phyloP scores from a whole-genome alignment of 495 filamentous ascomycete genomes.

The Daldinia vernicosa region DNA sequence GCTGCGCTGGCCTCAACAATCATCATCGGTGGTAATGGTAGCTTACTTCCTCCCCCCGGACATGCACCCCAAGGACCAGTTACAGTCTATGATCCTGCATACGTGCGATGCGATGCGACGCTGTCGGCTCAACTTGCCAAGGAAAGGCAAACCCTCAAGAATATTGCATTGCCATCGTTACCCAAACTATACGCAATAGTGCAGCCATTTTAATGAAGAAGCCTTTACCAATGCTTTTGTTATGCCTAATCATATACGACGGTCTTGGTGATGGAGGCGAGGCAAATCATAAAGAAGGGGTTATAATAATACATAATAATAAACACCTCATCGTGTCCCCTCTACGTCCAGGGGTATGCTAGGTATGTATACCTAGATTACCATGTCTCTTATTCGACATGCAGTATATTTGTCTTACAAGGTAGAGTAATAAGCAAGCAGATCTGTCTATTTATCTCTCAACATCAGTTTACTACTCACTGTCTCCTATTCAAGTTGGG shows the following conservation, averaged over 20 bases:
- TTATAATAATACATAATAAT: background rate
- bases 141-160: slow-evolving; percentile 34
- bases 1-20: background rate
- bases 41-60: slow-evolving; percentile 2
- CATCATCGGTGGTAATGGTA: background rate
- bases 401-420: slow-evolving; percentile 2
- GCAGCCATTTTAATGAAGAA: slow-evolving; percentile 36
- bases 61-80: slow-evolving; percentile 16
- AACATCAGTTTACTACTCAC: background rate
- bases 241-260: slow-evolving; percentile 6
- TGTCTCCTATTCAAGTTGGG: background rate
- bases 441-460: background rate
- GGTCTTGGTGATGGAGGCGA: slow-evolving; percentile 11
- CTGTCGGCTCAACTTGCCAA: slow-evolving; percentile 47
- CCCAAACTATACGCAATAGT: slow-evolving; percentile 42
- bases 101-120: slow-evolving; percentile 39
- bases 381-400: background rate
- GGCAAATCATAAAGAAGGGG: background rate
- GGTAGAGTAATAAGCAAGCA: background rate
- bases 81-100: slow-evolving; percentile 36
- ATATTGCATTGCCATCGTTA: slow-evolving; percentile 30
- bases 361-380: background rate
- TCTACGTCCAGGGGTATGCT: background rate
- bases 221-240: slow-evolving; percentile 32
- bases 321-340: slow-evolving; percentile 10